Conservation (phyloP, 768 basidiomycete species). For the Ramaria sp. region DNA sequence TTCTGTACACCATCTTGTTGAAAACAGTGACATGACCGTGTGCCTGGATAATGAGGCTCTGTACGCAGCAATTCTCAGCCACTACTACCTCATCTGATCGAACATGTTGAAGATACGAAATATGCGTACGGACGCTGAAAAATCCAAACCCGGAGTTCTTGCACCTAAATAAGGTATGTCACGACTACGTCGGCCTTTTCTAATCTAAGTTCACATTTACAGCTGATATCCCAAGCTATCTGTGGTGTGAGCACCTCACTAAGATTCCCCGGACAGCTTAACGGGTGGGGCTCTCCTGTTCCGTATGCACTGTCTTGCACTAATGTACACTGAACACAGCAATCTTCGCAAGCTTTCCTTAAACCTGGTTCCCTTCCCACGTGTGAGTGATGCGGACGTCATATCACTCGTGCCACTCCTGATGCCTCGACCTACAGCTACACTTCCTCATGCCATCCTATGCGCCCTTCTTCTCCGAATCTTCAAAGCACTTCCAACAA, state of each 20-base stretch:
- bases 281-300: constrained; percentile 42
- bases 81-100: not conserved
- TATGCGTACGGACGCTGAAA: constrained; percentile 54
- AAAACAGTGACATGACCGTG: constrained; percentile 74
- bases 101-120: constrained; percentile 46
- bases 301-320: not conserved
- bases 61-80: constrained; percentile 28
- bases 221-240: constrained; percentile 82
- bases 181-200: not conserved
- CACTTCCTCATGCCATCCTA: constrained; percentile 97
- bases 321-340: constrained; percentile 24
- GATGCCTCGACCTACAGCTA: constrained; percentile 38
- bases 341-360: constrained; percentile 85
- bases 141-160: constrained; percentile 50
- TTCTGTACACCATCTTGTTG: constrained; percentile 84
- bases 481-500: constrained; percentile 47
- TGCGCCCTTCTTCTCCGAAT: constrained; percentile 74
- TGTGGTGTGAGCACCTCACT: constrained; percentile 87
- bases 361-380: constrained; percentile 95
- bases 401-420: not conserved
- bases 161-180: constrained; percentile 57
- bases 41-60: constrained; percentile 84
- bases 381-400: constrained; percentile 34
- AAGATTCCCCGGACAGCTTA: constrained; percentile 89
- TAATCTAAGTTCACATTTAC: not conserved